Percentiles rank a stretch among this genome's conserved stretches.
These are phyloP conservation scores for Russula sp. DNA, from an alignment of 768 basidiomycete species.

Conservation along the genomic window DNA sequence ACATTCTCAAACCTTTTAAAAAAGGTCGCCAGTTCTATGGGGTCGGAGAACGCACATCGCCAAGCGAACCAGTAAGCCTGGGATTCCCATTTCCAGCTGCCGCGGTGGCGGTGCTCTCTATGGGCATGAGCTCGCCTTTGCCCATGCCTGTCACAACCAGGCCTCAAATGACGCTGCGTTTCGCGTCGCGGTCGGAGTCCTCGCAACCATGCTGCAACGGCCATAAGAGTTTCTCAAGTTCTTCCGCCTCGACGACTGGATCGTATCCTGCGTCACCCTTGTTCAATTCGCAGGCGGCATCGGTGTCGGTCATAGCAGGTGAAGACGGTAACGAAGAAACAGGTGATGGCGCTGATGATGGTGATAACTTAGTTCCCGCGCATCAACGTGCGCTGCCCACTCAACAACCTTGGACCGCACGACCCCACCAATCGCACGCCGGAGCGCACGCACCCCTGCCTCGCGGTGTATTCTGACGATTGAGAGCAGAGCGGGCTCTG, in stretches of 20 bases:
- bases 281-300: not conserved
- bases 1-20: too few species aligned
- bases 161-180: conserved; percentile 77
- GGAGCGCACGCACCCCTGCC: conserved; percentile 88
- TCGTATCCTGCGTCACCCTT: too few species aligned
- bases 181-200: conserved; percentile 75
- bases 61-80: conserved; percentile 79
- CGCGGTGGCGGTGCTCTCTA: conserved; percentile 75
- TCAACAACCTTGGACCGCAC: conserved; percentile 91
- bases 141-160: conserved; percentile 60
- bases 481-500: conserved; percentile 65
- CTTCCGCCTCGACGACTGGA: too few species aligned
- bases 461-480: conserved; percentile 85
- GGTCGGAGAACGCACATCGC: conserved; percentile 52
- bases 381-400: conserved; percentile 69
- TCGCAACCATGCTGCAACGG: too few species aligned
- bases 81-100: conserved; percentile 73
- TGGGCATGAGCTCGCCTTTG: conserved; percentile 54
- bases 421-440: conserved; percentile 81
- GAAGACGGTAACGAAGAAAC: conserved; percentile 6
- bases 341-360: conserved; percentile 22
- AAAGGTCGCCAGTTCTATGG: not conserved
- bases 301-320: not conserved
- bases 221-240: conserved; percentile 82
- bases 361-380: conserved; percentile 29